phyloP scores from a whole-genome alignment of 1,284 basidiomycete species.

The Rhodotorula glutinis region DNA sequence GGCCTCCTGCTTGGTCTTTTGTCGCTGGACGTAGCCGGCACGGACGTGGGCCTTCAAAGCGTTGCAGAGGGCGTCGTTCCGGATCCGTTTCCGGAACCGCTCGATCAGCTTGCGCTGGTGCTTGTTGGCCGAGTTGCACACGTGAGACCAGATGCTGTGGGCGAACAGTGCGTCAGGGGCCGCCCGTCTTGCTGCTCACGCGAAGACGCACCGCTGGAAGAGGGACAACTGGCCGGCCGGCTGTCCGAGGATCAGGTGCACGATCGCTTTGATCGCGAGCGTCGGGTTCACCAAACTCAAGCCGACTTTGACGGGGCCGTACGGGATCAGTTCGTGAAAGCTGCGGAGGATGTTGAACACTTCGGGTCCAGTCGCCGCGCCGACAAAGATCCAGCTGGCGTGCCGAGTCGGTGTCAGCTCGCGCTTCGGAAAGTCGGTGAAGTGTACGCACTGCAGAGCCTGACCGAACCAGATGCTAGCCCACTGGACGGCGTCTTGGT shows the following conservation, averaged over 20 bases:
- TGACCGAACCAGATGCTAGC: slow-evolving; percentile 37
- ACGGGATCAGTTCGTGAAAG: slow-evolving; percentile 39
- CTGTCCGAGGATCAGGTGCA: slow-evolving; percentile 37
- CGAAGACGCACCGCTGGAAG: slow-evolving; percentile 30
- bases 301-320: slow-evolving; percentile 34
- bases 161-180: neutral
- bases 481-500: slow-evolving; percentile 37
- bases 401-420: neutral
- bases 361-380: slow-evolving; percentile 23
- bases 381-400: slow-evolving; percentile 36
- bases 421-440: neutral
- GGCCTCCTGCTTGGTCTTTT: slow-evolving; percentile 18
- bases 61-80: slow-evolving; percentile 12
- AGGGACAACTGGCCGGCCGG: slow-evolving; percentile 33
- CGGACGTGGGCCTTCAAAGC: slow-evolving; percentile 28
- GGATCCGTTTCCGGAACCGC: slow-evolving; percentile 26
- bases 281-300: slow-evolving; percentile 37
- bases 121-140: slow-evolving; percentile 29
- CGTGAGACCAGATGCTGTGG: slow-evolving; percentile 31
- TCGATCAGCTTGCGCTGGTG: slow-evolving; percentile 31
- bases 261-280: slow-evolving; percentile 33
- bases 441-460: slow-evolving; percentile 28
- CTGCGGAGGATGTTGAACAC: slow-evolving; percentile 32
- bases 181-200: too few species aligned
- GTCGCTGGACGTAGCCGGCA: slow-evolving; percentile 25